Evolutionary conservation across 306 rosid genomes (phyloP).

Genomic region (Trifolium subterraneum): DNA sequence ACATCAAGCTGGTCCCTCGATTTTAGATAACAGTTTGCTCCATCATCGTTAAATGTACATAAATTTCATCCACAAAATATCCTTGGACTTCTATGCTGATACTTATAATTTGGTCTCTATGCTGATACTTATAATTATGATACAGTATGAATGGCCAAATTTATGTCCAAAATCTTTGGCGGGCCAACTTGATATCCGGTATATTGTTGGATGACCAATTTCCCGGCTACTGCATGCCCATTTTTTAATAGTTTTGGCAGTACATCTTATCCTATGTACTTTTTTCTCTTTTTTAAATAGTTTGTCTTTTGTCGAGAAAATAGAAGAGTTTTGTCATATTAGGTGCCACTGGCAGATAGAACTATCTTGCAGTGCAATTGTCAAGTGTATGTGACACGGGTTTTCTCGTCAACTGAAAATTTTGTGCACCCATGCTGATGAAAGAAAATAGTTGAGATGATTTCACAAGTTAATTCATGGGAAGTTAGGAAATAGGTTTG

Average conservation of each 20-base stretch:
- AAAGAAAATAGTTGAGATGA: constrained; percentile 20
- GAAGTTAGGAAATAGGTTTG: constrained; percentile 7
- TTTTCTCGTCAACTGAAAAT: constrained; percentile 15
- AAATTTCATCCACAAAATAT: background rate
- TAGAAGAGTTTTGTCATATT: background rate
- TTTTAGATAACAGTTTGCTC: background rate
- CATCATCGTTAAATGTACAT: background rate
- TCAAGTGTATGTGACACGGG: background rate
- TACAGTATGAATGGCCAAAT: background rate
- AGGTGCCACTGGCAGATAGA: constrained; percentile 25
- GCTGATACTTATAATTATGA: constrained; percentile 1
- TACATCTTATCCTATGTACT: background rate
- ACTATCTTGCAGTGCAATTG: constrained; percentile 1
- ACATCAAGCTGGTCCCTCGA: background rate
- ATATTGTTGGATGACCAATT: background rate
- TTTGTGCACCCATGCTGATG: constrained; percentile 12
- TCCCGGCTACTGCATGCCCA: background rate
- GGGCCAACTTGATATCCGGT: constrained; percentile 5
- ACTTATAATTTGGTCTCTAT: constrained; percentile 4
- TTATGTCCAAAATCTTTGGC: background rate
- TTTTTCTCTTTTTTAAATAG: constrained; percentile 3
- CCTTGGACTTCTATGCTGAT: constrained; percentile 7
- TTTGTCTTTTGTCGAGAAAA: background rate
- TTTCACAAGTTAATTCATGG: constrained; percentile 12
- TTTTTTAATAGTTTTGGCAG: background rate